These are phyloP conservation scores for Entomortierella beljakovae DNA, from an alignment of 192 early-diverging fungal species.

Conservation along the genomic window DNA sequence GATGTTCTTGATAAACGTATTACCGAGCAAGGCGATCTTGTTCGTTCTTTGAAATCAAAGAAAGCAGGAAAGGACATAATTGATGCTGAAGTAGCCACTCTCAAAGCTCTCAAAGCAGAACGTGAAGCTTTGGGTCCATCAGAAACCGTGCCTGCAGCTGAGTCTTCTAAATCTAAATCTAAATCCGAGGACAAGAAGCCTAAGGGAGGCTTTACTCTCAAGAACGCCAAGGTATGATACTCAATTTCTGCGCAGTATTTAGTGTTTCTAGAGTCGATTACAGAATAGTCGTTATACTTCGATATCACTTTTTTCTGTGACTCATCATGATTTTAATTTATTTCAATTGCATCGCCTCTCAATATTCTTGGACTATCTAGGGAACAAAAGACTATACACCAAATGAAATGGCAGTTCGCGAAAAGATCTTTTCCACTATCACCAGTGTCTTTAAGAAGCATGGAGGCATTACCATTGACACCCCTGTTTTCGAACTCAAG, in stretches of 20 bases:
- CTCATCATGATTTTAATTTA: too few species aligned
- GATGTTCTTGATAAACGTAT: constrained; percentile 57
- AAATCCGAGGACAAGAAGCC: constrained; percentile 54
- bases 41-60: constrained; percentile 70
- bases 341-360: too few species aligned
- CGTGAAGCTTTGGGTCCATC: constrained; percentile 56
- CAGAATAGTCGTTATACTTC: too few species aligned
- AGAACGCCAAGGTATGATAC: constrained; percentile 78
- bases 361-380: constrained; percentile 34
- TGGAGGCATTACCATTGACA: constrained; percentile 98
- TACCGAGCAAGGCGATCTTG: constrained; percentile 67
- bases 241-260: too few species aligned
- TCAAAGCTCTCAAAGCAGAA: constrained; percentile 73
- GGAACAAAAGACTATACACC: constrained; percentile 96
- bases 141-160: constrained; percentile 31
- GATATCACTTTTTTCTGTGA: too few species aligned
- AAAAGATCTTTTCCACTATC: constrained; percentile 92
- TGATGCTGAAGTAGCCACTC: constrained; percentile 65
- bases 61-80: constrained; percentile 70
- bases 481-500: constrained; percentile 98
- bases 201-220: constrained; percentile 71
- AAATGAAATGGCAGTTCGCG: constrained; percentile 97
- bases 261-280: too few species aligned
- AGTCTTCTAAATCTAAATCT: constrained; percentile 24
- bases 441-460: constrained; percentile 92